Evolutionary conservation across 306 rosid genomes (phyloP).

Genomic region (Ammopiptanthus mongolicus): DNA sequence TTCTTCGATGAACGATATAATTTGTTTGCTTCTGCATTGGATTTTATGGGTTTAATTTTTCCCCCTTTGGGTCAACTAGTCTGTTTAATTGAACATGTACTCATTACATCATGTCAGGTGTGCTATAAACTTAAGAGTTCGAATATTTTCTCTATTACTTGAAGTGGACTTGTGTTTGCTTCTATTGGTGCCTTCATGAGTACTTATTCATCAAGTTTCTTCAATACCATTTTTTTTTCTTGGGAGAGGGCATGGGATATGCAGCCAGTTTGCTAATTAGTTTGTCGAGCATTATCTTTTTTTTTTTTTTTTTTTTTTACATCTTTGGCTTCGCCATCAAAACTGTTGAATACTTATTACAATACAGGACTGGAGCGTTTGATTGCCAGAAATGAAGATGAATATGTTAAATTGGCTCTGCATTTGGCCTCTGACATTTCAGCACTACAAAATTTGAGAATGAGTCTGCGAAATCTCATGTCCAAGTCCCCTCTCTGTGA

Average conservation of each 20-base stretch:
- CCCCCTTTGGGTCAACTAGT: neutral
- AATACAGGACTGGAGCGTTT: slow-evolving; percentile 63
- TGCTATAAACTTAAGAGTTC: slow-evolving; percentile 42
- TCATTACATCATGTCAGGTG: neutral
- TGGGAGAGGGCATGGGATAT: neutral
- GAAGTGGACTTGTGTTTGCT: neutral
- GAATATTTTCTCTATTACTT: slow-evolving; percentile 29
- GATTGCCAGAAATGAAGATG: slow-evolving; percentile 80
- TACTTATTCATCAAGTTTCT: neutral
- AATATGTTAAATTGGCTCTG: slow-evolving; percentile 75
- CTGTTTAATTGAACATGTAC: neutral
- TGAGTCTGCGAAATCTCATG: slow-evolving; percentile 81
- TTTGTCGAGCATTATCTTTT: neutral
- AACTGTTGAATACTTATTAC: slow-evolving; percentile 22
- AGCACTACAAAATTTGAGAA: slow-evolving; percentile 67
- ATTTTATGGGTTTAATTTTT: neutral
- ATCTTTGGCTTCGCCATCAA: slow-evolving; percentile 1
- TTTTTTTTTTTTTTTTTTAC: neutral
- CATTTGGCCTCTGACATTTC: slow-evolving; percentile 84
- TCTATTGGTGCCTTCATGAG: neutral
- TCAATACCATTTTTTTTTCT: neutral
- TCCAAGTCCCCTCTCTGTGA: slow-evolving; percentile 73
- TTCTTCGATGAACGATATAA: neutral
- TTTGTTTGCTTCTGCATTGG: neutral
- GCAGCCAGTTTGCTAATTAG: neutral